These are phyloP conservation scores for Rhinocladiella mackenziei DNA, from an alignment of 2,329 filamentous ascomycete species.

Conservation along the genomic window DNA sequence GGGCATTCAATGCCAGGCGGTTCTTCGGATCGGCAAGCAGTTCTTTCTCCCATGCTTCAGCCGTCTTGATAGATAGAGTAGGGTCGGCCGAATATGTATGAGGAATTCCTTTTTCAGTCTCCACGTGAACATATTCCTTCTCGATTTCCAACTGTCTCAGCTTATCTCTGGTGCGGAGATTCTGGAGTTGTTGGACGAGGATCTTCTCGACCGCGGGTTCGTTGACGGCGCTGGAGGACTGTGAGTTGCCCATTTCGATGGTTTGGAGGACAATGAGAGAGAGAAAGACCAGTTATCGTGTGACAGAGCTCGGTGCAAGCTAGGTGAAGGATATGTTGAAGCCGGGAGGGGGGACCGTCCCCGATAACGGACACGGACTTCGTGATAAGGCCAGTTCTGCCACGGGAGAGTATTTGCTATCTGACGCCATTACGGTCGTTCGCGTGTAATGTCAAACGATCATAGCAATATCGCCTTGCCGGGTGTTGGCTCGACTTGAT, in stretches of 20 bases:
- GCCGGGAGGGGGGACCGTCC: no score
- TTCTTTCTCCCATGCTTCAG: constrained; percentile 58
- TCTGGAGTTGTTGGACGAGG: constrained; percentile 41
- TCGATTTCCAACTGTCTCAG: constrained; percentile 38
- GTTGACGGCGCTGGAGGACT: constrained; percentile 20
- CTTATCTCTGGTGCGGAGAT: constrained; percentile 33
- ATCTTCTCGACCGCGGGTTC: constrained; percentile 34
- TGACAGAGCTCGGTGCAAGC: constrained; percentile 1
- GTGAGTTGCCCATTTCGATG: constrained; percentile 28
- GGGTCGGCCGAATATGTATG: constrained; percentile 28
- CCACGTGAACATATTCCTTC: constrained; percentile 54
- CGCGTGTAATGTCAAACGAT: no score
- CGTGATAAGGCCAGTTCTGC: no score
- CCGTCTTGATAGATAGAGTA: constrained; percentile 49
- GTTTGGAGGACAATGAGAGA: no score
- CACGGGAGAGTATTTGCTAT: no score
- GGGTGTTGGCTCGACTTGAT: no score
- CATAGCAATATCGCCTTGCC: no score
- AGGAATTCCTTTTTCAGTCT: constrained; percentile 40
- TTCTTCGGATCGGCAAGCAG: constrained; percentile 63
- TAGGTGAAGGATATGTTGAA: no score
- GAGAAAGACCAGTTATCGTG: no score
- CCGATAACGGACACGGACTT: no score
- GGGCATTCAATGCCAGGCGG: constrained; percentile 70
- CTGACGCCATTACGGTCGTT: no score